phyloP scores from a whole-genome alignment of 345 rosid species.

The Syzygium jambos region DNA sequence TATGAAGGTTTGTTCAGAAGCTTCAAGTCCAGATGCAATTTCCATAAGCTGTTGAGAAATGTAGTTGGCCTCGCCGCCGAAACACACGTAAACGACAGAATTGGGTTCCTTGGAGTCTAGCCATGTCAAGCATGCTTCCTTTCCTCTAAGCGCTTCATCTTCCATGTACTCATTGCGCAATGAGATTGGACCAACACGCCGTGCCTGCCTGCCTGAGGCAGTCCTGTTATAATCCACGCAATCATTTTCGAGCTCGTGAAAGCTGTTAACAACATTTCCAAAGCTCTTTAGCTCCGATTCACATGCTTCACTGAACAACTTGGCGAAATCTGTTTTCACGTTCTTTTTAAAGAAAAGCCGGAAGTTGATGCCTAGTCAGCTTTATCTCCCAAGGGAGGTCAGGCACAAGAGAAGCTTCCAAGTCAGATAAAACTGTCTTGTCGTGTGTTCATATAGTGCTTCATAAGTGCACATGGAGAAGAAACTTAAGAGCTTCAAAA shows the following conservation, averaged over 20 bases:
- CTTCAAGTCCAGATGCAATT: constrained; percentile 10
- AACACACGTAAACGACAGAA: constrained; percentile 6
- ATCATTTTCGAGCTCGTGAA: constrained; percentile 32
- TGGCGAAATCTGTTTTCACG: background rate
- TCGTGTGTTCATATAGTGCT: constrained; percentile 22
- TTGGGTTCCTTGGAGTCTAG: constrained; percentile 10
- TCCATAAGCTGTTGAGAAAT: constrained; percentile 4
- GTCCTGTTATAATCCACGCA: constrained; percentile 28
- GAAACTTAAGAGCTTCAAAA: constrained; percentile 25
- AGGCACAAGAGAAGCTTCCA: constrained; percentile 19
- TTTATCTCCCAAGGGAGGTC: constrained; percentile 15
- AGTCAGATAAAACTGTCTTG: constrained; percentile 11
- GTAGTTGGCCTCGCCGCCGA: background rate
- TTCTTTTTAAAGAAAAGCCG: background rate
- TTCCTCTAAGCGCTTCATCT: constrained; percentile 6
- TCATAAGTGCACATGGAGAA: constrained; percentile 17
- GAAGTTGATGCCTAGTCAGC: constrained; percentile 31
- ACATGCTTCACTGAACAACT: background rate
- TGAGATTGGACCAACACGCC: constrained; percentile 39
- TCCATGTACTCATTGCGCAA: constrained; percentile 2
- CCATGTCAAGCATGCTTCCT: constrained; percentile 13
- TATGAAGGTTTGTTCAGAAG: constrained; percentile 1
- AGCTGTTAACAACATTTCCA: constrained; percentile 33
- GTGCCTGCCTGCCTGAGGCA: constrained; percentile 13
- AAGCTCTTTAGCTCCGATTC: constrained; percentile 6